phyloP scores from a whole-genome alignment of 2,329 filamentous ascomycete species.

The Trichoderma sp. region DNA sequence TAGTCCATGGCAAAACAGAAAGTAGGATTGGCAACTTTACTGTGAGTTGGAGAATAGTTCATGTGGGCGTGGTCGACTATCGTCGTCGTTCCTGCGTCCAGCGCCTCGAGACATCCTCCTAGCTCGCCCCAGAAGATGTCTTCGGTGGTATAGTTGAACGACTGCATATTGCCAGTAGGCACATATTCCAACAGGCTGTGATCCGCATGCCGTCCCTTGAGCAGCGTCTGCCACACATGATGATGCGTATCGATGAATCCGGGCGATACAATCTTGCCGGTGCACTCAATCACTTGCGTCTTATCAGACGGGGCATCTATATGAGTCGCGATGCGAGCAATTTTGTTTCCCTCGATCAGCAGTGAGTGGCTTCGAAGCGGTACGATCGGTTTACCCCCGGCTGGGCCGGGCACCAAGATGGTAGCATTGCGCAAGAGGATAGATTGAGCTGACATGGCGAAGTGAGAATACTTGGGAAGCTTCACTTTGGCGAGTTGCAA shows the following conservation, averaged over 20 bases:
- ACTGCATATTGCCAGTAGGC: conserved; percentile 15
- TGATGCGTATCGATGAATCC: conserved; percentile 49
- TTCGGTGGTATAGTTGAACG: conserved; percentile 28
- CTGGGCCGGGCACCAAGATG: background rate
- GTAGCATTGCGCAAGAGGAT: conserved; percentile 20
- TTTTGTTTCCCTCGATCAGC: conserved; percentile 7
- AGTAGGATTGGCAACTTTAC: background rate
- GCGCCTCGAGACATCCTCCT: conserved; percentile 42
- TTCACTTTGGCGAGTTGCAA: background rate
- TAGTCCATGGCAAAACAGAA: background rate
- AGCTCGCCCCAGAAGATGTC: conserved; percentile 52
- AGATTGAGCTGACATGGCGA: background rate
- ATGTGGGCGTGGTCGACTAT: conserved; percentile 27
- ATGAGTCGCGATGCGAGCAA: conserved; percentile 2
- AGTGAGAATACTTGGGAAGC: background rate
- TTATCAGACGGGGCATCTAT: background rate
- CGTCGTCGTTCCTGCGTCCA: conserved; percentile 47
- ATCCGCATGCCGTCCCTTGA: conserved; percentile 30
- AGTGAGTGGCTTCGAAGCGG: background rate
- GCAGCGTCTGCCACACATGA: conserved; percentile 48
- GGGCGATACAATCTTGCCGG: conserved; percentile 42
- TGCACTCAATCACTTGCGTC: conserved; percentile 37
- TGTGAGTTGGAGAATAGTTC: conserved; percentile 25
- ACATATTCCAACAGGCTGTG: conserved; percentile 15
- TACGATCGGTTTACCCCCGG: background rate